phyloP scores from a whole-genome alignment of 1,284 basidiomycete species.

The Anthracocystis setariae region DNA sequence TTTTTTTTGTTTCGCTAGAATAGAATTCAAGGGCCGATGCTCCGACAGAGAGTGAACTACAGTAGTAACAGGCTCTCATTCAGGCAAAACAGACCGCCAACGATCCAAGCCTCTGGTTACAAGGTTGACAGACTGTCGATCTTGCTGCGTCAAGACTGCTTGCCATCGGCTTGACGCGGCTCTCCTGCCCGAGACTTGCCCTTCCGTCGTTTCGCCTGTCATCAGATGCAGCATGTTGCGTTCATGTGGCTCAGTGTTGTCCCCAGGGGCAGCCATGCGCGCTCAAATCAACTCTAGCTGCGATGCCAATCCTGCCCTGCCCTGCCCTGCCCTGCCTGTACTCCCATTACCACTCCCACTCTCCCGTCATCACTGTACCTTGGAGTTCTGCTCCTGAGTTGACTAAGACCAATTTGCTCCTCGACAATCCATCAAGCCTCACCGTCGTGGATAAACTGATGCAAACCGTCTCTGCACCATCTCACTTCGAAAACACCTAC shows the following conservation, averaged over 20 bases:
- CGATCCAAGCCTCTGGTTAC: constrained; percentile 21
- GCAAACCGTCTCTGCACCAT: constrained; percentile 1
- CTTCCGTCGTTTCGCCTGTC: neutral
- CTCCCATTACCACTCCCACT: too few relatives aligned
- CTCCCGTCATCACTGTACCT: constrained; percentile 5
- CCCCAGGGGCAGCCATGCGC: neutral
- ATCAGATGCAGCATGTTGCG: neutral
- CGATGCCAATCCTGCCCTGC: constrained; percentile 23
- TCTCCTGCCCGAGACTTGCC: neutral
- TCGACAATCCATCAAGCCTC: neutral
- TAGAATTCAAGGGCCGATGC: constrained; percentile 7
- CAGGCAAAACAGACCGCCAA: constrained; percentile 1
- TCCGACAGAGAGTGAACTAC: constrained; percentile 3
- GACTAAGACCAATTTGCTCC: neutral
- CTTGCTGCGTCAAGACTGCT: constrained; percentile 19
- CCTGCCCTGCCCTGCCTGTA: too few relatives aligned
- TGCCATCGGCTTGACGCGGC: constrained; percentile 10
- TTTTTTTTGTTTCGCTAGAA: neutral
- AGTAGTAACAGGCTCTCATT: too few relatives aligned
- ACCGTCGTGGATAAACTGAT: neutral
- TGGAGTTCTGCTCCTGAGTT: neutral
- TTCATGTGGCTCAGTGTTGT: neutral
- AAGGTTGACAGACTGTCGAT: constrained; percentile 49
- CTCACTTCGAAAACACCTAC: too few relatives aligned
- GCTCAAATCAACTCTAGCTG: constrained; percentile 34